A percentile compares a stretch with the other conserved stretches of the same genome.
These are phyloP conservation scores for Geotrichum klebahnii DNA, from an alignment of 1,139 yeast species.

Conservation along the genomic window DNA sequence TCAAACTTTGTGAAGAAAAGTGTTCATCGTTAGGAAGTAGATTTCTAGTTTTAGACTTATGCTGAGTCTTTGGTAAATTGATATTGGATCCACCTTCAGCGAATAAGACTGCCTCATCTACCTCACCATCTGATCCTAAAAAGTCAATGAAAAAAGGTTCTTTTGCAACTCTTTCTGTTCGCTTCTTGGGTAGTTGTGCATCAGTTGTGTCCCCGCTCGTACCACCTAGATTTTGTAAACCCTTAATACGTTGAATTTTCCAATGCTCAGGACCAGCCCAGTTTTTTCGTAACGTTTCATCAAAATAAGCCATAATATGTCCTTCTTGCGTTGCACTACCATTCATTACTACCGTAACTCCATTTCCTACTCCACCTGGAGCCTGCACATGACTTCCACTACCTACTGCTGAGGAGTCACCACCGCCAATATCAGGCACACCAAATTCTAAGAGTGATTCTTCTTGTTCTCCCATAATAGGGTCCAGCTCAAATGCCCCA, in stretches of 20 bases:
- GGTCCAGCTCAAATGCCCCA: conserved; percentile 30
- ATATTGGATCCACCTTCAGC: conserved; percentile 45
- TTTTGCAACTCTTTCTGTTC: conserved; percentile 40
- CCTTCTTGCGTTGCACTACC: conserved; percentile 45
- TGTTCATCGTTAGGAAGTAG: conserved; percentile 71
- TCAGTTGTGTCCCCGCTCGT: too few species aligned
- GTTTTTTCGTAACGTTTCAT: conserved; percentile 59
- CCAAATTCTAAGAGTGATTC: conserved; percentile 24
- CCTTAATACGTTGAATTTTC: conserved; percentile 67
- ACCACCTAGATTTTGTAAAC: conserved; percentile 29
- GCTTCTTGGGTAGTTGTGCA: conserved; percentile 29
- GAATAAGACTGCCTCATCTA: conserved; percentile 49
- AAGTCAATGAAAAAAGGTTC: conserved; percentile 49
- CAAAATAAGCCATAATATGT: conserved; percentile 76
- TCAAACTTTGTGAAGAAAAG: conserved; percentile 65
- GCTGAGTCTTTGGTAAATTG: conserved; percentile 45
- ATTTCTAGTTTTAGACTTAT: conserved; percentile 44
- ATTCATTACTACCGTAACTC: conserved; percentile 2
- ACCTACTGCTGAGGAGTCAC: too few species aligned
- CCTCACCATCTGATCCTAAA: conserved; percentile 44
- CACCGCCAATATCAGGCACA: too few species aligned
- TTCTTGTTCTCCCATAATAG: conserved; percentile 34
- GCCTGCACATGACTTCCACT: too few species aligned
- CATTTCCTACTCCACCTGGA: too few species aligned
- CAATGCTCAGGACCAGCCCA: conserved; percentile 96